Conservation (phyloP, 2,329 filamentous ascomycete genomes). For the Alternaria dauci region DNA sequence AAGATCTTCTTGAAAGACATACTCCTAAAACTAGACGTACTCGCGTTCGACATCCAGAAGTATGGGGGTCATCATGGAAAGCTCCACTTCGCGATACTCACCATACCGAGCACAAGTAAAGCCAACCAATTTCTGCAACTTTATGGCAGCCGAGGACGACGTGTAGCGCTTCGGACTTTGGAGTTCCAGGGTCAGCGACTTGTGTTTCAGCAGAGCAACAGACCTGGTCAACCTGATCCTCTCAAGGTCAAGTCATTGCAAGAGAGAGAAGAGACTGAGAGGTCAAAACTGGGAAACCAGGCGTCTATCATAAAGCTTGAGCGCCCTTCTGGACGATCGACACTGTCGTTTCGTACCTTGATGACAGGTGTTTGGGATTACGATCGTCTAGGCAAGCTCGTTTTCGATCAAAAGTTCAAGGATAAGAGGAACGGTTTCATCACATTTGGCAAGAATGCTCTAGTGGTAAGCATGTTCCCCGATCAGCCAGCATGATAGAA, state of each 20-base stretch:
- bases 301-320: constrained; percentile 3
- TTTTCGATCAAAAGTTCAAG: constrained; percentile 54
- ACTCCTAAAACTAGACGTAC: constrained; percentile 52
- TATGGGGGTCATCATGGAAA: constrained; percentile 33
- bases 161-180: constrained; percentile 11
- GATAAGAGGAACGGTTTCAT: constrained; percentile 54
- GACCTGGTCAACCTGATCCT: constrained; percentile 32
- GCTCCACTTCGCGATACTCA: constrained; percentile 51
- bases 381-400: constrained; percentile 32
- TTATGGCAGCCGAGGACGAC: constrained; percentile 37
- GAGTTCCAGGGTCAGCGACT: constrained; percentile 21
- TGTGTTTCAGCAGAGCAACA: constrained; percentile 25
- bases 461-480: constrained; percentile 27
- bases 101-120: constrained; percentile 54
- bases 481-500: not conserved
- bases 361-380: constrained; percentile 56
- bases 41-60: constrained; percentile 57
- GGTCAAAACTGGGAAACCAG: constrained; percentile 17
- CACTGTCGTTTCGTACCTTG: constrained; percentile 39
- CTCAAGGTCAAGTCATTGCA: constrained; percentile 34
- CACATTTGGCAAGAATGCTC: constrained; percentile 47
- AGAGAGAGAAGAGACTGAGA: constrained; percentile 34
- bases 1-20: constrained; percentile 51
- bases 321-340: constrained; percentile 22
- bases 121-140: constrained; percentile 55